Percentiles rank a stretch among this genome's conserved stretches.
phyloP scores from a whole-genome alignment of 768 basidiomycete genomes.

The Suillus lakei region DNA sequence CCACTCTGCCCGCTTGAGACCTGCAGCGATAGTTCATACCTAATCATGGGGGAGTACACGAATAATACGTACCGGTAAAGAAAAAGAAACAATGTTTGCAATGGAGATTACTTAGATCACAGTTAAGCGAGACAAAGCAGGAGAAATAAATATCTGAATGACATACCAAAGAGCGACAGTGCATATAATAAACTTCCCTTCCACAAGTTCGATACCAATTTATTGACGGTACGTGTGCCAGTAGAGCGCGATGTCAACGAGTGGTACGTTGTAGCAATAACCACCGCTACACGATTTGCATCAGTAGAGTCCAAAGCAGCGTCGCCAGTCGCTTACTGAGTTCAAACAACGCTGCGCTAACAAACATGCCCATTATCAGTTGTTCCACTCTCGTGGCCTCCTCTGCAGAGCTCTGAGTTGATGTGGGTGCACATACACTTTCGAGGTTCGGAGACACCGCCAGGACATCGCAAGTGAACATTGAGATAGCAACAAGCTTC shows the following conservation, averaged over 20 bases:
- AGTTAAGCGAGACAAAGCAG: not conserved
- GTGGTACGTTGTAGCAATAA: slow-evolving; percentile 9
- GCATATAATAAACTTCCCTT: slow-evolving; percentile 18
- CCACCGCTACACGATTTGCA: slow-evolving; percentile 5
- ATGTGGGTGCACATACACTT: slow-evolving; percentile 12
- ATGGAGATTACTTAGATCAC: slow-evolving; percentile 8
- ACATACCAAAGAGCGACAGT: slow-evolving; percentile 12
- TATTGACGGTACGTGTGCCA: not conserved
- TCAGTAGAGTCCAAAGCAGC: not conserved
- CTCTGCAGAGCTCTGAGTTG: slow-evolving; percentile 1
- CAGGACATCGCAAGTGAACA: slow-evolving; percentile 11
- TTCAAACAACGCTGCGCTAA: slow-evolving; percentile 17
- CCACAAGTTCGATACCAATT: slow-evolving; percentile 2
- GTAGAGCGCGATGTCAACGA: not conserved
- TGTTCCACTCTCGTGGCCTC: slow-evolving; percentile 14
- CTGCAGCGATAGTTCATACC: not conserved
- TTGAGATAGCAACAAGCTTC: slow-evolving; percentile 13
- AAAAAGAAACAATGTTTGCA: slow-evolving; percentile 15
- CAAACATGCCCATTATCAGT: slow-evolving; percentile 14
- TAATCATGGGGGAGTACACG: not conserved
- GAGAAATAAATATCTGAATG: not conserved
- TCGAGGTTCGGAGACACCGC: slow-evolving; percentile 11
- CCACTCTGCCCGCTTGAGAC: slow-evolving; percentile 13
- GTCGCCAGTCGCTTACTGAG: slow-evolving; percentile 8
- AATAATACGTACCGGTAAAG: slow-evolving; percentile 11